Conservation (phyloP, 306 rosid species). For the Fragaria vesca region DNA sequence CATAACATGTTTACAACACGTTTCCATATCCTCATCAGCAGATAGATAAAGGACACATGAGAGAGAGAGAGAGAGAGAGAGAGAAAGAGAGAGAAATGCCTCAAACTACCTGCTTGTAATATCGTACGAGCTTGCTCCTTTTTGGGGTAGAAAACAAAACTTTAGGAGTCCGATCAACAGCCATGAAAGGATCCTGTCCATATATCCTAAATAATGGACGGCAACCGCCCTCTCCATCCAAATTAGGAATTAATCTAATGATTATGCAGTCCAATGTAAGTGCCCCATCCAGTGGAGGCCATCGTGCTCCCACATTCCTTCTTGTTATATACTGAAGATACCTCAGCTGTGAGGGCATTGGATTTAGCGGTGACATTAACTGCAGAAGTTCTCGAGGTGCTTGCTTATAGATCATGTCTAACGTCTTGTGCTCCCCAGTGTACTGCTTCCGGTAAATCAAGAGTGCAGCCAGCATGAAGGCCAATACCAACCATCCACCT, state of each 20-base stretch:
- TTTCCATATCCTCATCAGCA: constrained; percentile 3
- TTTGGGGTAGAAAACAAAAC: constrained; percentile 91
- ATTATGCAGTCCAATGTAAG: constrained; percentile 85
- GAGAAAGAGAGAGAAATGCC: constrained; percentile 15
- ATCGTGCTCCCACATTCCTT: constrained; percentile 82
- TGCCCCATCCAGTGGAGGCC: constrained; percentile 96
- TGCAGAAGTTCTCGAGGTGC: constrained; percentile 89
- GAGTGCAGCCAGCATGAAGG: constrained; percentile 90
- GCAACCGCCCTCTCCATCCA: constrained; percentile 88
- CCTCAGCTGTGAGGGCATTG: constrained; percentile 89
- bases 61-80: constrained; percentile 28
- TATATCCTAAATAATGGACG: constrained; percentile 93
- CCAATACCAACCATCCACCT: constrained; percentile 95
- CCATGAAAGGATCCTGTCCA: constrained; percentile 94
- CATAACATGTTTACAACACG: constrained; percentile 10
- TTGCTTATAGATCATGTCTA: constrained; percentile 93
- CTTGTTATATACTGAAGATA: constrained; percentile 94
- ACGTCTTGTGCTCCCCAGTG: constrained; percentile 82
- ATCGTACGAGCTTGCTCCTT: constrained; percentile 74
- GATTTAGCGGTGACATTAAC: constrained; percentile 88
- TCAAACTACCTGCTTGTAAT: constrained; percentile 77
- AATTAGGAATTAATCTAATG: constrained; percentile 69
- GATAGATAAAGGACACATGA: background rate
- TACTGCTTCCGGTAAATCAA: constrained; percentile 82
- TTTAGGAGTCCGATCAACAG: constrained; percentile 76